Evolutionary conservation across 176 grass and related monocot genomes (phyloP).

Genomic region (Zoysia pacifica): DNA sequence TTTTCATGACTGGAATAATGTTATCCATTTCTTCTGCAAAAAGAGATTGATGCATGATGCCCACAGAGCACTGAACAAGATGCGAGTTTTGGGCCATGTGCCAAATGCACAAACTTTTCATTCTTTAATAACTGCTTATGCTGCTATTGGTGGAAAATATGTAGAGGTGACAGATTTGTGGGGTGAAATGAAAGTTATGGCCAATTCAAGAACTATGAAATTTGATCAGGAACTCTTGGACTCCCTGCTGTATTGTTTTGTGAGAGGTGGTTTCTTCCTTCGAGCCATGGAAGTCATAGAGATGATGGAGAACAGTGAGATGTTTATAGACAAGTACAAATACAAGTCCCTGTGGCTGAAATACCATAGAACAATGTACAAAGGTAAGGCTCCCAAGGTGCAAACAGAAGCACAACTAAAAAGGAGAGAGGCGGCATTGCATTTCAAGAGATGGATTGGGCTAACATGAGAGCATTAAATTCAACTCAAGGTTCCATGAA

Average conservation of each 20-base stretch:
- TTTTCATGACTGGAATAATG: conserved; percentile 90
- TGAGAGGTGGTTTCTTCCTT: conserved; percentile 91
- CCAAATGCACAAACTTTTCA: conserved; percentile 81
- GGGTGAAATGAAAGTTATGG: conserved; percentile 93
- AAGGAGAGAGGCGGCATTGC: conserved; percentile 80
- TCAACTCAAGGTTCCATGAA: neutral
- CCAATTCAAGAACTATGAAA: conserved; percentile 58
- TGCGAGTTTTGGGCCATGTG: conserved; percentile 68
- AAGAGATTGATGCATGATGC: conserved; percentile 88
- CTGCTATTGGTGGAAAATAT: conserved; percentile 84
- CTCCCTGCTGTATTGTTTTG: conserved; percentile 93
- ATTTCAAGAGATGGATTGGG: conserved; percentile 88
- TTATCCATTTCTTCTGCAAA: conserved; percentile 96
- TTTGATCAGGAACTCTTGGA: conserved; percentile 91
- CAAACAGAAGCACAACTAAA: conserved; percentile 87
- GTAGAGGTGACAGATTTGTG: conserved; percentile 85
- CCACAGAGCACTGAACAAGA: conserved; percentile 82
- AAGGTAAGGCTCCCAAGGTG: conserved; percentile 72
- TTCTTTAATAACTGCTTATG: conserved; percentile 78
- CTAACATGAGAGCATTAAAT: conserved; percentile 50
- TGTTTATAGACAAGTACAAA: conserved; percentile 97
- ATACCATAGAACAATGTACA: conserved; percentile 82
- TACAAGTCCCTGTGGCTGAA: conserved; percentile 93
- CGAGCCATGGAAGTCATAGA: conserved; percentile 88
- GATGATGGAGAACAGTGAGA: conserved; percentile 71